Conservation (phyloP, 768 basidiomycete genomes). For the Suillus alpinus region DNA sequence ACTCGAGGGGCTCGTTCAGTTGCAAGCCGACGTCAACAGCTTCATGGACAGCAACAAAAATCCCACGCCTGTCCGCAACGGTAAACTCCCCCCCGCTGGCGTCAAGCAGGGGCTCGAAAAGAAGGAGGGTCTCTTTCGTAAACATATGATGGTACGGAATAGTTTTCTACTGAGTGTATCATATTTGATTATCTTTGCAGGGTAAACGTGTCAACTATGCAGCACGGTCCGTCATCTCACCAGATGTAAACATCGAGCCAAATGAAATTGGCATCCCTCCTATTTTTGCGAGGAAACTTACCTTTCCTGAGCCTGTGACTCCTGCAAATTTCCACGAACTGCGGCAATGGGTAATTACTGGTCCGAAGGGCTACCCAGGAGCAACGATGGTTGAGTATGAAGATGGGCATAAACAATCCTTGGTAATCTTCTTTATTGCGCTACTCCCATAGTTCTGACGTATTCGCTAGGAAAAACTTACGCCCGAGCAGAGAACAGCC, state of each 20-base stretch:
- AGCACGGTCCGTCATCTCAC: conserved; percentile 99
- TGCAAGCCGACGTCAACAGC: conserved; percentile 93
- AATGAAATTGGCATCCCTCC: conserved; percentile 98
- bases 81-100: conserved; percentile 87
- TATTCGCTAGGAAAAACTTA: conserved; percentile 69
- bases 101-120: conserved; percentile 97
- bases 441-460: not conserved
- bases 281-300: conserved; percentile 93
- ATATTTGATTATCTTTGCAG: conserved; percentile 37
- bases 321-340: conserved; percentile 85
- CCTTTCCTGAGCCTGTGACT: conserved; percentile 97
- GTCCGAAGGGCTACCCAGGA: conserved; percentile 85
- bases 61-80: conserved; percentile 77
- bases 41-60: conserved; percentile 98
- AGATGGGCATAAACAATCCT: conserved; percentile 82
- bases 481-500: conserved; percentile 87
- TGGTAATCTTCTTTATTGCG: conserved; percentile 44
- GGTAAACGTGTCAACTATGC: conserved; percentile 99
- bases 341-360: conserved; percentile 87
- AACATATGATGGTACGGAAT: conserved; percentile 92
- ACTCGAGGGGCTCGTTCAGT: conserved; percentile 79
- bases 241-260: conserved; percentile 98
- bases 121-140: conserved; percentile 97
- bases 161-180: not conserved
- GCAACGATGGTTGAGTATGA: conserved; percentile 95